Percentiles rank a stretch among this genome's conserved stretches.
Conservation (phyloP, 805 yeast species). For the Yarrowia sp. region DNA sequence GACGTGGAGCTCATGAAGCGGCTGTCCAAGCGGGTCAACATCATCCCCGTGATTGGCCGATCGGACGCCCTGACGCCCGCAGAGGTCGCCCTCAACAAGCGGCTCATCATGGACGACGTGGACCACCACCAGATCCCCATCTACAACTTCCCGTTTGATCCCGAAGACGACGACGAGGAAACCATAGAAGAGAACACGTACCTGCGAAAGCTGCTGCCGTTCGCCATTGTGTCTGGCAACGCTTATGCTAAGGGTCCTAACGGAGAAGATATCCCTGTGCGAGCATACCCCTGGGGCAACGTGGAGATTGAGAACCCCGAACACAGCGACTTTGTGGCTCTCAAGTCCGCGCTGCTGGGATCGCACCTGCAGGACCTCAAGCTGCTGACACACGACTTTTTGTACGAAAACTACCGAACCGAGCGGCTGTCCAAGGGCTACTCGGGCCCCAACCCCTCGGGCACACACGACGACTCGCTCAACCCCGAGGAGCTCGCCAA, state of each 20-base stretch:
- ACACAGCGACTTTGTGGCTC: constrained; percentile 50
- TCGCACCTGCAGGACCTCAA: constrained; percentile 80
- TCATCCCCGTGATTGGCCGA: constrained; percentile 82
- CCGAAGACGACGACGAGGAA: constrained; percentile 59
- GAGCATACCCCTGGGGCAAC: constrained; percentile 68
- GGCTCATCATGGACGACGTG: constrained; percentile 63
- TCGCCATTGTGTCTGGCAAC: constrained; percentile 52
- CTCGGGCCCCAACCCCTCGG: constrained; percentile 34
- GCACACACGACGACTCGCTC: constrained; percentile 43
- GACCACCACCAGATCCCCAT: constrained; percentile 64
- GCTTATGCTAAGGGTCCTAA: constrained; percentile 19
- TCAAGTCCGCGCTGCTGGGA: constrained; percentile 73
- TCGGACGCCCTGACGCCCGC: constrained; percentile 77
- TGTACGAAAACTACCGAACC: constrained; percentile 81
- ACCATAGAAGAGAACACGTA: constrained; percentile 48
- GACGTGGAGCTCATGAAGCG: constrained; percentile 76
- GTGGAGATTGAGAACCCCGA: constrained; percentile 53
- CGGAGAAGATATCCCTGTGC: constrained; percentile 46
- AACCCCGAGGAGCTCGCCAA: constrained; percentile 53
- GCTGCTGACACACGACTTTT: constrained; percentile 76
- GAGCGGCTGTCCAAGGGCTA: constrained; percentile 61
- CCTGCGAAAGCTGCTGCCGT: constrained; percentile 61
- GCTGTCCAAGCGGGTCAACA: constrained; percentile 75
- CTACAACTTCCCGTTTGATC: constrained; percentile 76
- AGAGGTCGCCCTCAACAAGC: constrained; percentile 65